A percentile compares a stretch with the other conserved stretches of the same genome.
Conservation (phyloP, 805 yeast species). For the Yarrowia keelungensis region DNA sequence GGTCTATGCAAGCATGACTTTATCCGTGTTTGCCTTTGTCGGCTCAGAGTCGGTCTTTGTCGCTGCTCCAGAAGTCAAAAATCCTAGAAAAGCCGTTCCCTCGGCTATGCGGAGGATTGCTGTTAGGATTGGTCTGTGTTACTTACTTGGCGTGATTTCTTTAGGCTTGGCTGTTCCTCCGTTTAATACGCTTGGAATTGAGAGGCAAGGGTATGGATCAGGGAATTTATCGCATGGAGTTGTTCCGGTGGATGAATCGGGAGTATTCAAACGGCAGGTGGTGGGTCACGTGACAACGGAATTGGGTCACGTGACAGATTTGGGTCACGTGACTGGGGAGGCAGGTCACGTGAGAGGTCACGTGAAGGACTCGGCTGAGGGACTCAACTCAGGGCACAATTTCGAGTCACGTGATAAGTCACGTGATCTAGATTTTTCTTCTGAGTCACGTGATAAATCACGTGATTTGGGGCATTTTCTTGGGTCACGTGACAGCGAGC, state of each 20-base stretch:
- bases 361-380: no score
- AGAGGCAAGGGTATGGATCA: background rate
- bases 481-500: no score
- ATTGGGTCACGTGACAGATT: no score
- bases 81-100: slow-evolving; percentile 79
- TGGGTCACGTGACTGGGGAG: no score
- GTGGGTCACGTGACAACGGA: no score
- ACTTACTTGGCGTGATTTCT: slow-evolving; percentile 68
- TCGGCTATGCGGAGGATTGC: slow-evolving; percentile 77
- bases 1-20: slow-evolving; percentile 64
- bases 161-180: slow-evolving; percentile 76
- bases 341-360: no score
- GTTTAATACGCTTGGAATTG: slow-evolving; percentile 47
- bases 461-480: no score
- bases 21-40: slow-evolving; percentile 76
- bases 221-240: background rate
- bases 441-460: no score
- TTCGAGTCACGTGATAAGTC: no score
- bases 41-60: slow-evolving; percentile 85
- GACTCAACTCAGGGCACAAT: no score
- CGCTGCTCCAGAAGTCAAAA: slow-evolving; percentile 85
- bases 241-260: background rate
- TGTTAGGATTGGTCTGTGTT: slow-evolving; percentile 70
- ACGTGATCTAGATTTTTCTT: no score
- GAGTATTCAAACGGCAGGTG: background rate